Evolutionary conservation across 2,329 filamentous ascomycete genomes (phyloP), one percentile per base, ranked within the genome.

Genomic region (Ophiocordyceps sinensis): DNA sequence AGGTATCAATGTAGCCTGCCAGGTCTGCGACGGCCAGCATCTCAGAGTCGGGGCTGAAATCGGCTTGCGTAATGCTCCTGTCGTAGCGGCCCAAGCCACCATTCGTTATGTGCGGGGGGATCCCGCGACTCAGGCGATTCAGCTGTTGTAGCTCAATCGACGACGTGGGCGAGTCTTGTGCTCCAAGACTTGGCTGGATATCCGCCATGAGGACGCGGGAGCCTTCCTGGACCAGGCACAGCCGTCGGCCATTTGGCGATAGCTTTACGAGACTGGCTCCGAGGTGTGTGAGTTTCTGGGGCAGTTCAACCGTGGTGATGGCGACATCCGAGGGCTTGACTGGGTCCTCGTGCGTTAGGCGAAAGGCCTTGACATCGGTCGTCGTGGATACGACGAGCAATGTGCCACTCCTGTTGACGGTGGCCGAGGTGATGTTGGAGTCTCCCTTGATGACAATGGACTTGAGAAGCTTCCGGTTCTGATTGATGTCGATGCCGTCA

Each of bases 1-100:
- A 98, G 15, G 81, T 86, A 55, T 96, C 88, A 28, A 96, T 69
- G 59, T 80, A 86, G 36, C 91, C 91, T 36, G 82, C 79, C 40
- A 95, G 62, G 57, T 95, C 89, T 38, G 82, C 79, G 28, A 79
- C 75, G 9, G 82, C 87, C 37, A 96, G 65, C 46, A 94, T 75
- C 48, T 73, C 77, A 55, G 84, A 85, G 56, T 94, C 82, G 5
- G 79, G 68, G 10, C 87, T 88, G 59, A 96, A 95, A 2, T 79
- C 70, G 23, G 81, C 59, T 41, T 85, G 81, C 30, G 74, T 79
- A 48, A 96, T 78, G 36, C 71, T 80, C 55, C 82, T 75, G 47
- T 86, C 77, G 60, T 95, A 96, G 23, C 65, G 64, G n/a, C 81
- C 82, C 41, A 85, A 68, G 7, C 79, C 77, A 28, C 82, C 79